Base-by-base conservation (phyloP, 2,329 filamentous ascomycete genomes). In the Colletotrichum australisinense region DNA sequence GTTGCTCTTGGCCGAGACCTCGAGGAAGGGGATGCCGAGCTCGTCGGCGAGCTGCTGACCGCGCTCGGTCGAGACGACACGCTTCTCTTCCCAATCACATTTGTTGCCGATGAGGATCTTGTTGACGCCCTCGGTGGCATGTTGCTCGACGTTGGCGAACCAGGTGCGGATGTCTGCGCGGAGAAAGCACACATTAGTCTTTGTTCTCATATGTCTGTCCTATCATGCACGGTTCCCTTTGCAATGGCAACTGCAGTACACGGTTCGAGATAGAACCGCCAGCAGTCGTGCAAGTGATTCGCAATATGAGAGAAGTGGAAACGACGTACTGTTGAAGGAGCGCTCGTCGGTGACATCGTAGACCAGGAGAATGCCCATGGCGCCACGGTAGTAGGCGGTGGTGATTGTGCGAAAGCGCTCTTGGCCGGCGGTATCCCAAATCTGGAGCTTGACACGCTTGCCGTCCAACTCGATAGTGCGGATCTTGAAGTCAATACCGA, bases 401-500 rank as follows among this genome's bases (percentile, higher is more conserved):
- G 97, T 99, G 86, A 99, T 99, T 76, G 97, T 99, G 78, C 97
- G 92, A 90, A 99, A 99, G 75, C 97, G 93, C 87, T 99, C 97
- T 85, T 99, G 97, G 68, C 97, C 97, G 67, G 97, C 97, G 30
- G 97, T 99, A 82, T 99, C 97, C 97, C 97, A 99, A 86, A 99
- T 99, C 88, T 99, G 97, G 83, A 99, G 88, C 90, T 99, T 99
- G 80, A 99, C 97, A 76, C 96, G 91, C 91, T 99, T 99, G 83
- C 96, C 96, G 86, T 99, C 97, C 78, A 99, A 89, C 87, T 99
- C 97, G 86, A 99, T 99, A 77, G 97, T 99, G 78, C 97, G 92
- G 83, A 99, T 99, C 90, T 99, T 99, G 89, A 99, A 99, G 87
- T 99, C 97, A 88, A 99, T 98, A 78, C 97, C 97, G 85, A 99